These are phyloP conservation scores for Amanita muscaria DNA, from an alignment of 768 basidiomycete species.

Conservation along the genomic window DNA sequence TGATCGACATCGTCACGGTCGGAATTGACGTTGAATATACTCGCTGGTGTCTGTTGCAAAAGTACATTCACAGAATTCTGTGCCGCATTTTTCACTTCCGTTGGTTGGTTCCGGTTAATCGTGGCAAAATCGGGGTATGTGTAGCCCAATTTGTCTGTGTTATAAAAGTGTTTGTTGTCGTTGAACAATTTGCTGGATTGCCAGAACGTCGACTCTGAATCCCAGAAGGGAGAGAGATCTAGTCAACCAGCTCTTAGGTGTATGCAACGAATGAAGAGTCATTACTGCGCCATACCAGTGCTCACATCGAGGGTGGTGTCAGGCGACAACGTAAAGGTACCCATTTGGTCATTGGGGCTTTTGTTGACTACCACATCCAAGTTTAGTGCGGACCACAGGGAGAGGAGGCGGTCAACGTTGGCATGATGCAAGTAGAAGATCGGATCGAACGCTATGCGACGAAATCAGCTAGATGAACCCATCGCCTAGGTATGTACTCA, in stretches of 20 bases:
- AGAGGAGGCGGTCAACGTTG: conserved; percentile 45
- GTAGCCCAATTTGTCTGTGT: conserved; percentile 31
- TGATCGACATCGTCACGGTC: conserved; percentile 1
- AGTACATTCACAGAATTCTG: background rate
- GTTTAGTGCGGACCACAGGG: conserved; percentile 42
- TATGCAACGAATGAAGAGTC: background rate
- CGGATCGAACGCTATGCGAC: conserved; percentile 35
- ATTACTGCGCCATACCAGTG: conserved; percentile 17
- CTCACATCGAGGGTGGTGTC: conserved; percentile 18
- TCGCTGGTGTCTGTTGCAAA: background rate
- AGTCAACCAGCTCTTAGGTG: background rate
- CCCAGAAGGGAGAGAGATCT: conserved; percentile 43
- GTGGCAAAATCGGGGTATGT: conserved; percentile 39
- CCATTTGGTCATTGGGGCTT: conserved; percentile 16
- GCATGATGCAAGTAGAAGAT: conserved; percentile 47
- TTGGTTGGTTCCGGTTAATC: background rate
- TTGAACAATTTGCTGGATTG: background rate
- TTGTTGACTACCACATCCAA: conserved; percentile 29
- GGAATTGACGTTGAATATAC: conserved; percentile 5
- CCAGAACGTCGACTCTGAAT: conserved; percentile 15
- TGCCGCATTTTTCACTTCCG: background rate
- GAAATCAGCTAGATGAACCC: background rate
- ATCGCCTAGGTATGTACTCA: conserved; percentile 11
- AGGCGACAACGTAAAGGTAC: conserved; percentile 25
- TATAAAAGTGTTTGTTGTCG: conserved; percentile 1